Base-by-base conservation (phyloP, 163 green algal species). In the Chloroidium sp. region DNA sequence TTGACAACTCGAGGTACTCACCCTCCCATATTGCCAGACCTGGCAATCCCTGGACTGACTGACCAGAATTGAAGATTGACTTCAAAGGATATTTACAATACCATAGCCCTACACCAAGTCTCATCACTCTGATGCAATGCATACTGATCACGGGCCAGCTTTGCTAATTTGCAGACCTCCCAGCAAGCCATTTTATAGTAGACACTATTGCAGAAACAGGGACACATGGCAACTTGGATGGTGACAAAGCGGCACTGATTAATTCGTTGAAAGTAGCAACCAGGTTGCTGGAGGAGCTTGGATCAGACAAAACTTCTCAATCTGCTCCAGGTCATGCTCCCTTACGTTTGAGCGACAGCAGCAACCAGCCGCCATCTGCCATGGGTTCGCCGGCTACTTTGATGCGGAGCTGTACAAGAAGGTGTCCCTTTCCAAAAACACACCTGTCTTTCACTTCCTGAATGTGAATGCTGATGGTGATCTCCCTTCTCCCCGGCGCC, bases 381-480 rank as follows among this genome's bases (percentile, higher is more conserved):
- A 97, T 76, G 94, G 96, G 75, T 95, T 99, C 80, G 94, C 90
- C 0, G 96, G 95, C 67, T 99, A 99, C 93, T 99, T 99, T 87
- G 93, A 98, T 60, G 88, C 91, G 2, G 77, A 90, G 75, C 89
- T 99, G 78, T 99, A 99, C 86, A 79, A 84, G 36, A 86, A 91
- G 75, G 92, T 98, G 59, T 81, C 86, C 78, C 69, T 10, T 10
- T 72, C 6, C 64, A 72, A 36, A 36, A 36, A 36, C 36, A 36
- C 36, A 36, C 36, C 36, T 36, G 36, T 36, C 36, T 36, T 36
- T 36, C 36, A 36, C 36, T 36, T 36, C 36, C 36, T 36, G 36
- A 36, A 36, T 36, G 36, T 36, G 36, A 36, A 36, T 36, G 36
- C 36, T 36, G 36, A 36, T 36, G 36, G 36, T 36, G 36, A 36